A percentile compares a stretch with the other conserved stretches of the same genome.
These are phyloP conservation scores for Saccharomycopsis sp. DNA, from an alignment of 805 yeast genomes.

Conservation along the genomic window DNA sequence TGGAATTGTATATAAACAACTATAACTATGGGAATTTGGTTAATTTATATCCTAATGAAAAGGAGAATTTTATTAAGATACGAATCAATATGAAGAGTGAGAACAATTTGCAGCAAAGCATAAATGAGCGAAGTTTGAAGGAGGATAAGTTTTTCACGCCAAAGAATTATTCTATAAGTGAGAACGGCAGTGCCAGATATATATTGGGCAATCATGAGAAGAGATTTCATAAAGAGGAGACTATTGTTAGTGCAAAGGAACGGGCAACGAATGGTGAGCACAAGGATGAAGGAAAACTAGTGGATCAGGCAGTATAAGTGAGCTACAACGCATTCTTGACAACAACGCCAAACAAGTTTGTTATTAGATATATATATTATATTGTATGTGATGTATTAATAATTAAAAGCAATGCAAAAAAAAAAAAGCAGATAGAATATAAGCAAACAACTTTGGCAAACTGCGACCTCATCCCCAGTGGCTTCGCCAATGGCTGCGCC, in stretches of 20 bases:
- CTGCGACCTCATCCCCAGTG: not conserved
- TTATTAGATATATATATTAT: not conserved
- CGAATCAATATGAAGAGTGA: constrained; percentile 41
- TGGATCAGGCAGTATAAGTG: not conserved
- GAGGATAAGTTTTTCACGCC: constrained; percentile 41
- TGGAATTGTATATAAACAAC: constrained; percentile 55
- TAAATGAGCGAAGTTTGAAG: constrained; percentile 27
- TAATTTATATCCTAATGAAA: constrained; percentile 30
- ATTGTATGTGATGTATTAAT: not conserved
- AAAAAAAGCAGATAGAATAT: not conserved
- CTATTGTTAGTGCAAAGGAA: too few species aligned
- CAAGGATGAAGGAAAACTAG: not conserved
- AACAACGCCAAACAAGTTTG: not conserved
- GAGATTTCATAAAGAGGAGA: constrained; percentile 37
- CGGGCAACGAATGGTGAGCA: constrained; percentile 15
- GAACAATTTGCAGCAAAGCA: constrained; percentile 26
- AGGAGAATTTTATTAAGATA: constrained; percentile 33
- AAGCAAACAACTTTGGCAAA: not conserved
- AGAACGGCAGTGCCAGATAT: constrained; percentile 41
- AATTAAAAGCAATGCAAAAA: not conserved
- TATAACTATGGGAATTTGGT: constrained; percentile 45
- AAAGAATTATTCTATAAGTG: constrained; percentile 32
- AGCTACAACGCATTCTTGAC: not conserved
- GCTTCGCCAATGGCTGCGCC: not conserved
- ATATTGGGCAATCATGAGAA: constrained; percentile 44